Evolutionary conservation across 2,329 filamentous ascomycete genomes (phyloP), one percentile per base, ranked within the genome.

Genomic region (Fusarium verticillioides): DNA sequence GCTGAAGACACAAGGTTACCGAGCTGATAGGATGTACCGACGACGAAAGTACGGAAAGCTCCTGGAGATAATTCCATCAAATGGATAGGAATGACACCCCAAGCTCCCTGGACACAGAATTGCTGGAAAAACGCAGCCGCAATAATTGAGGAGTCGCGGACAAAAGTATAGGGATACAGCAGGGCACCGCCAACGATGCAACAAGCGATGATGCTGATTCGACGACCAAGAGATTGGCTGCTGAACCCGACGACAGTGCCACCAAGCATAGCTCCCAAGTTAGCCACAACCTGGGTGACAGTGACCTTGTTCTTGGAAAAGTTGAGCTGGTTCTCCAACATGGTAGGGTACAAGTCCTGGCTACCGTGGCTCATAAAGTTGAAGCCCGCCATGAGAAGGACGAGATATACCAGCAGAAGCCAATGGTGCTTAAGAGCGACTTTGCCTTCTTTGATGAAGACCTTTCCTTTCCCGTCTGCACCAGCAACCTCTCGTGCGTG

Each of bases 311-410:
- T 84, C 50, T 85, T 75, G 49, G 79, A 80, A 77, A 89, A 89
- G 21, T 78, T 80, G 70, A 87, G 88, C 79, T 91, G 87, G 74
- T 87, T 89, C 71, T 84, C 80, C 30, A 91, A 79, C 87, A 91
- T 87, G 26, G 88, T 90, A 5, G 89, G 89, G 74, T 91, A 91
- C 34, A 91, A 79, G 75, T 90, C 88, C 80, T 93, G 82, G 28
- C 90, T 92, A 60, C 93, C 93, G 79, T 95, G 93, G 23, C 91
- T 93, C 93, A 96, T 95, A 79, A 96, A 97, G 83, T 97, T 97
- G 85, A 97, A 96, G 8, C 94, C 94, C 4, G 94, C 92, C 94
- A 97, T 97, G 43, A 97, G 85, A 26, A 97, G 85, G 11, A 97
- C 93, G 64, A 97, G 86, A 82, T 97, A 97, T 40, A 91, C 84